Percentiles rank a stretch among this genome's conserved stretches.
Evolutionary conservation across 495 filamentous ascomycete genomes (phyloP).

Genomic region (Margaritispora aquatica): DNA sequence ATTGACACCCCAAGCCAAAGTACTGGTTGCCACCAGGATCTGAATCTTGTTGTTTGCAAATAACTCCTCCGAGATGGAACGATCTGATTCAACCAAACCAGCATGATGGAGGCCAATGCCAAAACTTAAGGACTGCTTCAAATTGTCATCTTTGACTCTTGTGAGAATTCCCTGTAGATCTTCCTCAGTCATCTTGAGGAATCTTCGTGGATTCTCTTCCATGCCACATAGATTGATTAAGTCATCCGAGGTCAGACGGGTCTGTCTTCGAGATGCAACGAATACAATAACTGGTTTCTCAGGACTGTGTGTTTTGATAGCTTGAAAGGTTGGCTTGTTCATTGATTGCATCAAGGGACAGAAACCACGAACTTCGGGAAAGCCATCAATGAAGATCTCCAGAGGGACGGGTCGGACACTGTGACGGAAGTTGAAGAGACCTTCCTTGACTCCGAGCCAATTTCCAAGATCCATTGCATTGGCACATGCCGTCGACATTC

Average conservation of each 20-base stretch:
- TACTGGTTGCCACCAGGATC: constrained; percentile 92
- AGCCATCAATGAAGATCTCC: constrained; percentile 95
- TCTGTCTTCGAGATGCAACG: constrained; percentile 92
- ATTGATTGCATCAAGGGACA: constrained; percentile 98
- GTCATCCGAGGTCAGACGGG: constrained; percentile 88
- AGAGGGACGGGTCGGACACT: constrained; percentile 95
- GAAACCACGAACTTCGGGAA: constrained; percentile 91
- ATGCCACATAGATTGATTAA: constrained; percentile 96
- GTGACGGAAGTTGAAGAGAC: constrained; percentile 95
- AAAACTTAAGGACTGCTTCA: constrained; percentile 88
- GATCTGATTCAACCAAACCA: constrained; percentile 89
- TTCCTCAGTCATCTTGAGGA: constrained; percentile 89
- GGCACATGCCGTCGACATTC: constrained; percentile 97
- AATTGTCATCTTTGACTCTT: constrained; percentile 83
- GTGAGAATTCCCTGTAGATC: constrained; percentile 79
- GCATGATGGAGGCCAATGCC: constrained; percentile 97
- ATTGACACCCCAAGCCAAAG: constrained; percentile 97
- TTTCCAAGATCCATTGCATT: constrained; percentile 92
- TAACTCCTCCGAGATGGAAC: constrained; percentile 84
- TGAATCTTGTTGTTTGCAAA: constrained; percentile 98
- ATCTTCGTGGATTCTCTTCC: constrained; percentile 94
- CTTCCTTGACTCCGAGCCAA: constrained; percentile 97
- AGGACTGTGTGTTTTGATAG: constrained; percentile 91
- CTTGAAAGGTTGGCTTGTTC: constrained; percentile 95
- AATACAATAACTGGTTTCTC: constrained; percentile 98